Evolutionary conservation across 164 flowering plant genomes (phyloP), one percentile per base, ranked within the genome.

Genomic region (Piper longum): DNA sequence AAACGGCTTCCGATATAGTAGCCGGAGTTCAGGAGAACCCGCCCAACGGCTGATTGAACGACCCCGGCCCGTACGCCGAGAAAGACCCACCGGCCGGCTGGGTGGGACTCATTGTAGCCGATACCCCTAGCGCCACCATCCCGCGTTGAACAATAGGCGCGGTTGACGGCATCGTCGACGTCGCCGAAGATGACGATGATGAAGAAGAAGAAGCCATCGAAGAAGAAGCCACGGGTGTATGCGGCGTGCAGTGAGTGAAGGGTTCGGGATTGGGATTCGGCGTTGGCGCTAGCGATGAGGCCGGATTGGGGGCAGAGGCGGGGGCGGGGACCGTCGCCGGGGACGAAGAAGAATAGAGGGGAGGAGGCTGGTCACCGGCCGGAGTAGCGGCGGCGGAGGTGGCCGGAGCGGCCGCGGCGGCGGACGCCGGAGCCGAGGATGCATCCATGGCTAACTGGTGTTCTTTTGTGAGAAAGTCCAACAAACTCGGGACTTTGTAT

Each of bases 11-110:
- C n/a, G 48, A 7, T 7, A 41, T 16, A 39, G 5, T 42, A 41
- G 41, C 48, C 17, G 44, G 62, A 43, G 43, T 42, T 9, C 48
- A 0, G 6, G 44, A 41, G n/a, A 60, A 42, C 51, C 62, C 62
- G 4, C 62, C 48, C 41, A 60, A 60, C 8, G 16, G 62, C 59
- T 56, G 59, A 41, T 60, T 60, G 62, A 60, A 60, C 9, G 62
- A 60, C 11, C 45, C 44, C 7, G 18, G 51, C 2, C 62, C 62
- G 18, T 41, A 60, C 17, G 62, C 18, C 45, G 62, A 60, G 43
- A 60, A 60, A 18, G 62, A 60, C n/a, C 62, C 48, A 13, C 43
- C 6, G 48, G 62, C 16, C 51, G 41, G 62, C 43, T 60, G 62
- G n/a, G 13, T n/a, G 17, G 62, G 62, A 26, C 7, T 41, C 17